Conservation (phyloP, 1,284 basidiomycete genomes). For the Vanrija sp. region DNA sequence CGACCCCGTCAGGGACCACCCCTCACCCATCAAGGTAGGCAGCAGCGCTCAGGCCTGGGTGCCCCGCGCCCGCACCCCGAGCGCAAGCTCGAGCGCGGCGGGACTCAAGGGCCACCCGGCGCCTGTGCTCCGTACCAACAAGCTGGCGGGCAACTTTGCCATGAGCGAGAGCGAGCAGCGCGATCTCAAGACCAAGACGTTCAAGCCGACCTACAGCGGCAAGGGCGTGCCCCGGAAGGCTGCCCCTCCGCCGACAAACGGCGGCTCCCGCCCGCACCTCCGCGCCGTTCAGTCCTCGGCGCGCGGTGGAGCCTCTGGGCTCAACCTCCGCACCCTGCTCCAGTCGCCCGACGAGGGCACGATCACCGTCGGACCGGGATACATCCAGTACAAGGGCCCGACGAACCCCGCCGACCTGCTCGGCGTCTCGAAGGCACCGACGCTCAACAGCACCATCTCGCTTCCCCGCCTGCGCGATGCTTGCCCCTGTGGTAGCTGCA, state of each 20-base stretch:
- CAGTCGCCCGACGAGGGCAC: neutral
- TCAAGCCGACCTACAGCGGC: neutral
- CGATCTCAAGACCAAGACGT: constrained; percentile 13
- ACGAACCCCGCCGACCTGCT: constrained; percentile 4
- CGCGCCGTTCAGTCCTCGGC: no score
- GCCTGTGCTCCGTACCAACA: constrained; percentile 3
- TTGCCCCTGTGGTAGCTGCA: constrained; percentile 57
- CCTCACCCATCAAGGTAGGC: no score
- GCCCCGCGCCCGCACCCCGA: no score
- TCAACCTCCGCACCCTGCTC: neutral
- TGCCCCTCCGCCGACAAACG: neutral
- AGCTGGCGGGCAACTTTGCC: no score
- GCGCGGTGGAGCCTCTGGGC: neutral
- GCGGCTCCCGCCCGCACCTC: no score
- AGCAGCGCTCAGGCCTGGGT: no score
- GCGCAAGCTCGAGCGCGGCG: no score
- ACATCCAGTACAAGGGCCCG: constrained; percentile 11
- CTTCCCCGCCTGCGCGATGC: constrained; percentile 57
- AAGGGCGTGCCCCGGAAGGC: neutral
- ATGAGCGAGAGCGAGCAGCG: no score
- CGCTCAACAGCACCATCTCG: constrained; percentile 11
- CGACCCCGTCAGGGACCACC: no score
- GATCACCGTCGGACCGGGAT: constrained; percentile 10
- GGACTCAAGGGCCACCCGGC: neutral
- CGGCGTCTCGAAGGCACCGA: neutral